Percentiles rank a stretch among this genome's conserved stretches.
Conservation (phyloP, 75 land plant species). For the Sequoia sempervirens region DNA sequence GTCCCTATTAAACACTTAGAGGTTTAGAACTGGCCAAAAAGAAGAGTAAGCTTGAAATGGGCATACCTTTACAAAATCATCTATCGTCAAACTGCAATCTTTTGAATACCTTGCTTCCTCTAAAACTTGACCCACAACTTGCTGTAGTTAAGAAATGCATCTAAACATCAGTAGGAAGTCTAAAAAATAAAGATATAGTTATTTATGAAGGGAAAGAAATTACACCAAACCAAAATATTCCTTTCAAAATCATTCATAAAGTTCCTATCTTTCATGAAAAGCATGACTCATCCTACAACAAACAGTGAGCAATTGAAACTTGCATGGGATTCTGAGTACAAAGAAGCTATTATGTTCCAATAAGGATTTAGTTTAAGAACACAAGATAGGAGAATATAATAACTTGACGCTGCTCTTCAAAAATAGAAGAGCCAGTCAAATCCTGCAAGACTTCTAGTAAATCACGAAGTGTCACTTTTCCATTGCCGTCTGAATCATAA, state of each 20-base stretch:
- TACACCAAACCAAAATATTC: not conserved
- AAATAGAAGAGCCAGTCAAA: conserved; percentile 83
- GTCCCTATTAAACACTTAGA: not conserved
- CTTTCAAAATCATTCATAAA: not conserved
- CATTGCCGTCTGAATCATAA: conserved; percentile 77
- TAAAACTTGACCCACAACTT: conserved; percentile 58
- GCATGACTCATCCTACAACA: not conserved
- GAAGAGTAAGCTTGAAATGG: not conserved
- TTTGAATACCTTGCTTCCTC: conserved; percentile 64
- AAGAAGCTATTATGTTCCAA: not conserved
- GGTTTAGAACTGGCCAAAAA: not conserved
- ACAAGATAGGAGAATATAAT: too few relatives aligned
- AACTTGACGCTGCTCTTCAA: conserved; percentile 90
- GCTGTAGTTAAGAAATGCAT: conserved; percentile 23
- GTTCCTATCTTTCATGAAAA: not conserved
- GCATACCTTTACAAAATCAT: conserved; percentile 62
- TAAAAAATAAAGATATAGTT: not conserved
- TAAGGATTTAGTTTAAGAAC: too few relatives aligned
- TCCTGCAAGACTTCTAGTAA: conserved; percentile 74
- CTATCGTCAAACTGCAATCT: conserved; percentile 30
- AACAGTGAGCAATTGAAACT: not conserved
- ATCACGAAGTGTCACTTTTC: conserved; percentile 79
- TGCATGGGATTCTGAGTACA: not conserved
- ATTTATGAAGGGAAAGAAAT: not conserved
- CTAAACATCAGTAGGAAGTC: not conserved